Evolutionary conservation across 2,329 filamentous ascomycete species (phyloP), one percentile per base, ranked within the genome.

Genomic region (Epichloe elymi): DNA sequence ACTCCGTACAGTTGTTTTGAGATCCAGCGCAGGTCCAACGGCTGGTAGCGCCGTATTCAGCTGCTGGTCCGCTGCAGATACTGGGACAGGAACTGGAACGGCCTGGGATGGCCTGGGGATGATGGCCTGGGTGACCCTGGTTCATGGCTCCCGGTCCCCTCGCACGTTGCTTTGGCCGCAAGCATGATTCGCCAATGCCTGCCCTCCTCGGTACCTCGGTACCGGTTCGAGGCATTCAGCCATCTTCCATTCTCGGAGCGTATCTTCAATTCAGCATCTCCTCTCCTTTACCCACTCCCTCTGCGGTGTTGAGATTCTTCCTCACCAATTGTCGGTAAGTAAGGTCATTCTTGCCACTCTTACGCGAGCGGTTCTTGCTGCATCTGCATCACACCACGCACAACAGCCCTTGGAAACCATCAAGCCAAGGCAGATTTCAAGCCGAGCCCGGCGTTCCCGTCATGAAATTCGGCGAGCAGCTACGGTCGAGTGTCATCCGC

Each of bases 391-490:
- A 30, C 39, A 2, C 23, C 23, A 70, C 68, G 55, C 67, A 63
- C 58, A 62, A 65, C 56, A 68, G 60, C 58, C 63, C 63, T 56
- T 74, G 73, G 69, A 66, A 67, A 58, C 62, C 65, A 53, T 63
- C 60, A 52, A 64, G 60, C 58, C 51, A 54, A 48, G 57, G 57
- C 50, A 58, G 48, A 47, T 67, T 65, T 61, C 65, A 60, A 57
- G 65, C 71, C 56, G 63, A 65, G 36, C 78, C 75, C 43, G 76
- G 77, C 54, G 66, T 74, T 56, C 65, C 80, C 70, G 72, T 78
- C 72, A 84, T 84, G 80, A 84, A 84, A 77, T 98, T 97, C 76
- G 93, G 93, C 67, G 88, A 96, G 71, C 90, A 98, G 77, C 82
- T 98, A 63, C 88, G 88, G 57, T 91, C 88, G 63, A 96, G 90